phyloP scores from a whole-genome alignment of 176 grass and related monocot species.

The Dendrocalamus sinicus region DNA sequence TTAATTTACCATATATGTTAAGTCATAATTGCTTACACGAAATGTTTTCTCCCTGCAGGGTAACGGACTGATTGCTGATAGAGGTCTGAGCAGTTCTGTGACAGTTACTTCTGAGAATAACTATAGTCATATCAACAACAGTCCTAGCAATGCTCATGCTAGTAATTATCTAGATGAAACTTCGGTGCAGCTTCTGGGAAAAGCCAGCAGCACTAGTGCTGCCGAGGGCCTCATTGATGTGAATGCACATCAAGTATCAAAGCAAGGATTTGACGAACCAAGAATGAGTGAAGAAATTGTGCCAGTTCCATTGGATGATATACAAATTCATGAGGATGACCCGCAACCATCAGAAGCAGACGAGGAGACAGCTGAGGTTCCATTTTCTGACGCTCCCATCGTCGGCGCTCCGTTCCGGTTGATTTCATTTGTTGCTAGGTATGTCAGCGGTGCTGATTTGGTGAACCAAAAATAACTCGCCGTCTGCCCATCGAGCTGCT shows the following conservation, averaged over 20 bases:
- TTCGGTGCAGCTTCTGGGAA: constrained; percentile 26
- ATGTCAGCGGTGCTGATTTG: constrained; percentile 88
- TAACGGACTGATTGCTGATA: constrained; percentile 45
- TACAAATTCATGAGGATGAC: constrained; percentile 68
- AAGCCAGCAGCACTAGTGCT: constrained; percentile 6
- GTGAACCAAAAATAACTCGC: constrained; percentile 52
- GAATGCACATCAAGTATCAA: constrained; percentile 39
- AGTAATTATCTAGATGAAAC: constrained; percentile 47
- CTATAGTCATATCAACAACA: constrained; percentile 36
- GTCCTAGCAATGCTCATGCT: constrained; percentile 40
- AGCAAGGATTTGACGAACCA: constrained; percentile 49
- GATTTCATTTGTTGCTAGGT: constrained; percentile 92
- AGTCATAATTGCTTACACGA: constrained; percentile 7
- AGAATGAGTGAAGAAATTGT: constrained; percentile 62
- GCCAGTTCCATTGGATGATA: constrained; percentile 69
- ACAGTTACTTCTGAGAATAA: constrained; percentile 34
- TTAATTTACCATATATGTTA: constrained; percentile 17
- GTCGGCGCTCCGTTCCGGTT: constrained; percentile 86
- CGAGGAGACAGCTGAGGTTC: constrained; percentile 49
- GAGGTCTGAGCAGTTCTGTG: constrained; percentile 36
- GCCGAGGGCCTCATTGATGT: constrained; percentile 37
- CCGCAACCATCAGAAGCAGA: constrained; percentile 6
- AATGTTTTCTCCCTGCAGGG: constrained; percentile 51
- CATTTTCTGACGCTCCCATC: constrained; percentile 83
- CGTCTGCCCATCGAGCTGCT: constrained; percentile 1